A percentile compares a stretch with the other conserved stretches of the same genome.
These are phyloP conservation scores for Tuctoria greenei DNA, from an alignment of 176 grass and related monocot genomes.

Conservation along the genomic window DNA sequence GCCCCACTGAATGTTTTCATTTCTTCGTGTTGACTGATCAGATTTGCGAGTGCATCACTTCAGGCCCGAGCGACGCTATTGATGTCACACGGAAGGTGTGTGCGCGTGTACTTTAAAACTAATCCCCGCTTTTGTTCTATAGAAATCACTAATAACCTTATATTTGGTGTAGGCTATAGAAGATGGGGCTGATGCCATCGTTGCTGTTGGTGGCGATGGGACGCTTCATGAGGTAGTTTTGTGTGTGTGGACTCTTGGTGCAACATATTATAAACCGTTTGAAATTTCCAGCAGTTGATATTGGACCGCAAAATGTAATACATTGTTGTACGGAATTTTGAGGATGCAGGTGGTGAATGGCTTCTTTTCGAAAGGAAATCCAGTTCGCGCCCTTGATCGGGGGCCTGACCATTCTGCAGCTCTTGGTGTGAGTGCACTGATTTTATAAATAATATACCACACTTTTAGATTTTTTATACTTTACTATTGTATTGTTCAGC, in stretches of 20 bases:
- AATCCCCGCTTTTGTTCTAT: neutral
- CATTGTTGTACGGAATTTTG: neutral
- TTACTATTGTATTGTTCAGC: constrained; percentile 5
- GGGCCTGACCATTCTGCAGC: constrained; percentile 54
- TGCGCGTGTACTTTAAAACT: constrained; percentile 6
- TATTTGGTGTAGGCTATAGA: constrained; percentile 67
- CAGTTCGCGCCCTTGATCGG: constrained; percentile 50
- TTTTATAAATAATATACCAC: neutral
- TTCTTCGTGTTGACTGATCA: constrained; percentile 29
- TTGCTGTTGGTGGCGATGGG: constrained; percentile 92
- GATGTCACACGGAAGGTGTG: constrained; percentile 91
- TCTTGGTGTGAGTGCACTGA: constrained; percentile 67
- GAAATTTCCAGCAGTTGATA: neutral
- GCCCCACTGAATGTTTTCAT: constrained; percentile 32
- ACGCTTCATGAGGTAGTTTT: constrained; percentile 90
- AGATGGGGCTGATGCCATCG: constrained; percentile 79
- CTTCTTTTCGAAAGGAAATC: constrained; percentile 71
- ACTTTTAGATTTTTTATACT: neutral
- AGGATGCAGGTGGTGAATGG: constrained; percentile 86
- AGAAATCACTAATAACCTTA: neutral
- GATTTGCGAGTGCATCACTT: constrained; percentile 85
- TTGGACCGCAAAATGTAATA: neutral
- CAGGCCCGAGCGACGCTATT: constrained; percentile 70
- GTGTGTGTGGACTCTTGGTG: neutral
- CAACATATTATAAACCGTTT: neutral